Conservation (phyloP, 805 yeast genomes). For the Millerago galiae region DNA sequence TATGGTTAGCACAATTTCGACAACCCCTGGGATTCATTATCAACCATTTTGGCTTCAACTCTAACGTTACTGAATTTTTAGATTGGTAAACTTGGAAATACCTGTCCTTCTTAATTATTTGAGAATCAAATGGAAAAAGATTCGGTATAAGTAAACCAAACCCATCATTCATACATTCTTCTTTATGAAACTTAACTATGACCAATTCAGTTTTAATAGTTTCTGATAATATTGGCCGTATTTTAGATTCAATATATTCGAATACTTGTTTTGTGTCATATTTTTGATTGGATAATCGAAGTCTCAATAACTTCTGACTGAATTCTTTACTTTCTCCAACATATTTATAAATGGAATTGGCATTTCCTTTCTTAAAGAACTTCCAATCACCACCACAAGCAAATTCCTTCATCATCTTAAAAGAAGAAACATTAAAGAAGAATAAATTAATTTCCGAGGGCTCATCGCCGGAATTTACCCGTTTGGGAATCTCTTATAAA, state of each 20-base stretch:
- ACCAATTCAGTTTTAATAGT: constrained; percentile 18
- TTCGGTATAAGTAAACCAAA: constrained; percentile 40
- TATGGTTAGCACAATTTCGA: constrained; percentile 51
- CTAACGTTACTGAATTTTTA: constrained; percentile 28
- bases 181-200: constrained; percentile 7
- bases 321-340: constrained; percentile 29
- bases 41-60: constrained; percentile 62
- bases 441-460: constrained; percentile 6
- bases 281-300: constrained; percentile 24
- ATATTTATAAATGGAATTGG: constrained; percentile 40
- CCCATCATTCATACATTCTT: constrained; percentile 27
- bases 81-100: constrained; percentile 27
- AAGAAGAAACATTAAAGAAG: background rate
- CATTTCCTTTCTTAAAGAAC: constrained; percentile 43
- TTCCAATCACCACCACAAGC: constrained; percentile 28
- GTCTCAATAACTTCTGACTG: constrained; percentile 25
- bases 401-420: background rate
- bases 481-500: background rate
- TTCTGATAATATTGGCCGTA: constrained; percentile 25
- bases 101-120: constrained; percentile 27
- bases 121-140: constrained; percentile 29
- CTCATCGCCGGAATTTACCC: constrained; percentile 13
- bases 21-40: constrained; percentile 32
- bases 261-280: constrained; percentile 12
- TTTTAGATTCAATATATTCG: constrained; percentile 6